These are phyloP conservation scores for Eucalyptus microcorys DNA, from an alignment of 345 rosid species.

Conservation along the genomic window DNA sequence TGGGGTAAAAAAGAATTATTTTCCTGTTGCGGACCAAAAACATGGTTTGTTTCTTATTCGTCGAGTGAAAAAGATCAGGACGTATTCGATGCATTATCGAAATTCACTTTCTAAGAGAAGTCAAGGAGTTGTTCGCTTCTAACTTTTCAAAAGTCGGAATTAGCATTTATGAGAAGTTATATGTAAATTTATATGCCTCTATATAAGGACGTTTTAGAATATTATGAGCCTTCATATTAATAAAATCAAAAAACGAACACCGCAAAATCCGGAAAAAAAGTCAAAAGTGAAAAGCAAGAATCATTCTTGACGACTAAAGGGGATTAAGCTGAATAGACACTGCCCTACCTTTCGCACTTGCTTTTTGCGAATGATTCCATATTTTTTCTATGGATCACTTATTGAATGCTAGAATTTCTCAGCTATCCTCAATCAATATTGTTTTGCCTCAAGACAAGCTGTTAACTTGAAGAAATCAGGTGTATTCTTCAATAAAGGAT, in stretches of 20 bases:
- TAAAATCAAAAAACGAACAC: background rate
- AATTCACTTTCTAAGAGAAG: background rate
- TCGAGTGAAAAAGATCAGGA: background rate
- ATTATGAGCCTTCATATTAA: background rate
- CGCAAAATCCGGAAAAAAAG: background rate
- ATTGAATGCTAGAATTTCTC: too few relatives aligned
- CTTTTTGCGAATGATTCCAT: too few relatives aligned
- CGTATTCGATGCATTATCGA: background rate
- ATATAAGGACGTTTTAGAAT: background rate
- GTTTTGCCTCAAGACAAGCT: too few relatives aligned
- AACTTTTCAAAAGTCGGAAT: background rate
- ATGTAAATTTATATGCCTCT: background rate
- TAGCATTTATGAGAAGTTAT: background rate
- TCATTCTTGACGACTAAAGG: background rate
- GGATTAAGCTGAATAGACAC: too few relatives aligned
- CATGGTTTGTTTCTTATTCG: background rate
- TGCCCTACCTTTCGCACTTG: too few relatives aligned
- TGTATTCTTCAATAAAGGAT: too few relatives aligned
- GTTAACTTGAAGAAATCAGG: too few relatives aligned
- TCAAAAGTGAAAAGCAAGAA: background rate
- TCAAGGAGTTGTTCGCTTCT: background rate
- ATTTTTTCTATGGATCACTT: too few relatives aligned
- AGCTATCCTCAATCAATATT: too few relatives aligned
- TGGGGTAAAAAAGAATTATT: background rate
- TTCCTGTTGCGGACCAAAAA: background rate